Evolutionary conservation across 2,329 filamentous ascomycete species (phyloP).

Genomic region (Cladosporium cucumerinum): DNA sequence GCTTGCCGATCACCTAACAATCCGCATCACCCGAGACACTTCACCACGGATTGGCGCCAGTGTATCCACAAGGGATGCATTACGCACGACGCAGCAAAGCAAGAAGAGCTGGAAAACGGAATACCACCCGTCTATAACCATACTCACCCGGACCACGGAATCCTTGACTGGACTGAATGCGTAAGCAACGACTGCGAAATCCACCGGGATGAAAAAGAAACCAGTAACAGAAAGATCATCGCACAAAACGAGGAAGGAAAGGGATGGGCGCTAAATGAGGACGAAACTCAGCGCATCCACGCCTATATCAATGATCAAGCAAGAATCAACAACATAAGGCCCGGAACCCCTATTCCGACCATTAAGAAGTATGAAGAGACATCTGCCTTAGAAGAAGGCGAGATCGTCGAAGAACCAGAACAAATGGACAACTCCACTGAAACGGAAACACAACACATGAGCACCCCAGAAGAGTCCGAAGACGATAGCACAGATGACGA

Average conservation of each 20-base stretch:
- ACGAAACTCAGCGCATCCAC: too few relatives aligned
- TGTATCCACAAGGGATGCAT: not conserved
- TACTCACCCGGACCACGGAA: not conserved
- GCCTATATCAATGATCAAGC: not conserved
- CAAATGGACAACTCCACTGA: too few relatives aligned
- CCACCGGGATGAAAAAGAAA: conserved; percentile 1
- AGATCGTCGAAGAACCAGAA: conserved; percentile 9
- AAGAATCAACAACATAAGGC: not conserved
- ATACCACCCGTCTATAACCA: not conserved
- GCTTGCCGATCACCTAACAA: not conserved
- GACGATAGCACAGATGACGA: not conserved
- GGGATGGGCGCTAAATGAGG: too few relatives aligned
- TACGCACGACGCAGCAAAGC: not conserved
- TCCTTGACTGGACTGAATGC: not conserved
- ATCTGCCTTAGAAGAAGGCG: conserved; percentile 8
- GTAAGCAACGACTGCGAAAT: not conserved
- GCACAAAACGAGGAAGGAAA: not conserved
- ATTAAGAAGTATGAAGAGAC: not conserved
- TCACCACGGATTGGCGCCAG: not conserved
- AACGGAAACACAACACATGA: too few relatives aligned
- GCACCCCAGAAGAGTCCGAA: not conserved
- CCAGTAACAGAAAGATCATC: not conserved
- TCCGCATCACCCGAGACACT: not conserved
- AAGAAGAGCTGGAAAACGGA: not conserved
- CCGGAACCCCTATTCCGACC: too few relatives aligned